Evolutionary conservation across 805 yeast genomes (phyloP), one percentile per base, ranked within the genome.

Genomic region (Schwanniomyces pseudopolymorphus): DNA sequence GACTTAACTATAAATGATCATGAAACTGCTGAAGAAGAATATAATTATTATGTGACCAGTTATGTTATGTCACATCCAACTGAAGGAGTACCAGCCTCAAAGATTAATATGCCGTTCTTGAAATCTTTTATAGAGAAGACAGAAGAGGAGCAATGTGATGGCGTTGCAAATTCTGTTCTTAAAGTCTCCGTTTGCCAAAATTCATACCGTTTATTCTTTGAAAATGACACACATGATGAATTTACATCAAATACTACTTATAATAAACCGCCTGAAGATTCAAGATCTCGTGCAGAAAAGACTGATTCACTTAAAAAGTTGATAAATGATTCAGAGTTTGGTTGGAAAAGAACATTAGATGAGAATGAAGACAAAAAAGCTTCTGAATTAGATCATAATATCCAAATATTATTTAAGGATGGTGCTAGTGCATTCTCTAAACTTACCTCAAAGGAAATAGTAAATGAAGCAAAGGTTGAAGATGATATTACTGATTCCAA

Each of bases 1-100:
- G 98, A 92, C 61, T 71, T 91, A 56, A 91, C 98, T 0, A 77
- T 91, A 59, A 71, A 68, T 53, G 76, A 73, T 44, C 84, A 84
- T 48, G 88, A 87, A 52, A 78, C 83, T 19, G 80, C 83, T 3
- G 92, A 87, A 56, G 95, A 89, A 53, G 81, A 80, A 58, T 94
- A 96, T 87, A 91, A 89, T 62, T 92, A 94, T 70, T 94, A 94
- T 61, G 78, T 94, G 42, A 92, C 98, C 0, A 87, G 96, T 37
- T 94, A 87, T 64, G 80, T 91, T 37, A 86, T 94, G 87, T 86
- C 96, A 3, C 96, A 89, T 58, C 98, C 99, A 33, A 94, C 99
- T 2, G 99, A 94, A 66, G 98, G 98, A 25, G 86, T 94, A 14
- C 84, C 89, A 14, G 81, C 88, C 16, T 83, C 86, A 37, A 83